Evolutionary conservation across 1,284 basidiomycete species (phyloP).

Genomic region (Pascua sp.): DNA sequence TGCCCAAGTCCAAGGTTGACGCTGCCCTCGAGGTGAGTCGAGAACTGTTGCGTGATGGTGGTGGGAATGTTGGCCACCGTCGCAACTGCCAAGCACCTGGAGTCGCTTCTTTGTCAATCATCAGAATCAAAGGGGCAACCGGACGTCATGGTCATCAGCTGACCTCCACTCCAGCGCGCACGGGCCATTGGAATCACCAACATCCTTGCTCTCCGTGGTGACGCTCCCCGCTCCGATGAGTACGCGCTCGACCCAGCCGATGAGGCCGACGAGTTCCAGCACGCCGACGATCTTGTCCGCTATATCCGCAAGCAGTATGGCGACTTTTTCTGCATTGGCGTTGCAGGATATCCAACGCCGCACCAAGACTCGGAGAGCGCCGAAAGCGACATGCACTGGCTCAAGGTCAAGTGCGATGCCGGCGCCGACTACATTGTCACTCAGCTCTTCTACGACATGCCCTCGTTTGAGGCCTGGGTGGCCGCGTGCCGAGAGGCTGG

Average conservation of each 20-base stretch:
- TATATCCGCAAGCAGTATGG: slow-evolving; percentile 87
- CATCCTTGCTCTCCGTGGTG: slow-evolving; percentile 88
- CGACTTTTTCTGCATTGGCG: slow-evolving; percentile 74
- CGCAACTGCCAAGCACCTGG: no score
- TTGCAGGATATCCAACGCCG: slow-evolving; percentile 84
- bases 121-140: no score
- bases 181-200: slow-evolving; percentile 80
- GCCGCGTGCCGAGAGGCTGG: slow-evolving; percentile 67
- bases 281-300: slow-evolving; percentile 82
- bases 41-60: no score
- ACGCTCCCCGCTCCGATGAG: slow-evolving; percentile 89
- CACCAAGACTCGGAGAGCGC: slow-evolving; percentile 68
- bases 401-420: slow-evolving; percentile 87
- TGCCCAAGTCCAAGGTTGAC: slow-evolving; percentile 83
- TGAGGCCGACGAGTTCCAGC: slow-evolving; percentile 76
- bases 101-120: no score
- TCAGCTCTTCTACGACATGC: slow-evolving; percentile 94
- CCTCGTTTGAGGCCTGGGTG: slow-evolving; percentile 76
- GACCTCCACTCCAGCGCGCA: slow-evolving; percentile 58
- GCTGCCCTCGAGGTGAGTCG: slow-evolving; percentile 67
- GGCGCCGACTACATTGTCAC: slow-evolving; percentile 96
- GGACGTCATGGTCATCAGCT: background rate
- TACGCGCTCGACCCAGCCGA: slow-evolving; percentile 84
- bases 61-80: no score
- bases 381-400: slow-evolving; percentile 68